Conservation (phyloP, 192 early-diverging fungal species). For the Phlyctochytrium planicorne region DNA sequence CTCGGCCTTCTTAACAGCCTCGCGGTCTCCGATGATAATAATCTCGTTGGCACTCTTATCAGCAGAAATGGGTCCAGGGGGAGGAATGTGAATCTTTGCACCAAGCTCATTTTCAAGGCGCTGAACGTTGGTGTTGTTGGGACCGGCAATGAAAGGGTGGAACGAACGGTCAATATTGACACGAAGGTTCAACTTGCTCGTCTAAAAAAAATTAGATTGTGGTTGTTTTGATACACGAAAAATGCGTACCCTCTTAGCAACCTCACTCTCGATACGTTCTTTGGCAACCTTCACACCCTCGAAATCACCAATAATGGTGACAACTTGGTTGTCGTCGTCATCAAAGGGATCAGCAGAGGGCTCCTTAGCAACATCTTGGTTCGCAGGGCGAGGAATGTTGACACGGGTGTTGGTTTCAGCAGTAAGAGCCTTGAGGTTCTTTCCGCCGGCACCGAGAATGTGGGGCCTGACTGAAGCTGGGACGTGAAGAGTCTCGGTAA, state of each 20-base stretch:
- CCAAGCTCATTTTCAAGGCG: conserved; percentile 60
- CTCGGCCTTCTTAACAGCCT: conserved; percentile 65
- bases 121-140: conserved; percentile 62
- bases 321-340: conserved; percentile 67
- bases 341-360: conserved; percentile 25
- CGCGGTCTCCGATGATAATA: conserved; percentile 75
- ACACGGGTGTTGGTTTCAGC: conserved; percentile 73
- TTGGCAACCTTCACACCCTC: conserved; percentile 81
- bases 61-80: conserved; percentile 36
- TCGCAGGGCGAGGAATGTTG: conserved; percentile 59
- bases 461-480: conserved; percentile 78
- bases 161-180: conserved; percentile 70
- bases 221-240: too few relatives aligned
- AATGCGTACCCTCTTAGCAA: conserved; percentile 62
- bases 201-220: conserved; percentile 36
- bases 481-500: conserved; percentile 57
- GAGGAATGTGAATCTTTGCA: conserved; percentile 80
- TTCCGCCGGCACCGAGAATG: conserved; percentile 81
- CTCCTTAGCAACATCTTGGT: conserved; percentile 35
- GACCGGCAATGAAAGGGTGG: conserved; percentile 83
- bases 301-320: conserved; percentile 80
- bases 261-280: conserved; percentile 78
- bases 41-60: conserved; percentile 60
- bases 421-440: conserved; percentile 74
- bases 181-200: conserved; percentile 67